Evolutionary conservation across 345 rosid genomes (phyloP).

Genomic region (Lagerstroemia speciosa): DNA sequence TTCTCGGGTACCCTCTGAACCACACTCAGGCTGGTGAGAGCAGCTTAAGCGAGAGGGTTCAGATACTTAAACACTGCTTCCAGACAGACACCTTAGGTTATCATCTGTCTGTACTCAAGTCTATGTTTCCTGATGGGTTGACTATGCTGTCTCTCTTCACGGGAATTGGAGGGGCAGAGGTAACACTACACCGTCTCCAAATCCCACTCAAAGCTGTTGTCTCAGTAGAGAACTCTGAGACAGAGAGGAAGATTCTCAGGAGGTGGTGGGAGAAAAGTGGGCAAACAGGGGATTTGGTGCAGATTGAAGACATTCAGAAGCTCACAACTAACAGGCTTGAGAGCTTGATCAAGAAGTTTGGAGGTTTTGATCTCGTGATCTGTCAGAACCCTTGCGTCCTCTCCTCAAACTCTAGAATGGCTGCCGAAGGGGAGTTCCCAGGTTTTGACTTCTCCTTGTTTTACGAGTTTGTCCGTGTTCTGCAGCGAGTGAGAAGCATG

Average conservation of each 20-base stretch:
- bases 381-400: constrained; percentile 57
- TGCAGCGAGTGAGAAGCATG: constrained; percentile 49
- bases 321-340: constrained; percentile 52
- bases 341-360: constrained; percentile 37
- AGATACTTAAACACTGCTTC: constrained; percentile 46
- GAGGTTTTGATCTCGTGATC: constrained; percentile 57
- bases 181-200: constrained; percentile 59
- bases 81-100: constrained; percentile 81
- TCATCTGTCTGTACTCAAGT: constrained; percentile 75
- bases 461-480: constrained; percentile 63
- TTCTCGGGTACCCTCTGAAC: constrained; percentile 69
- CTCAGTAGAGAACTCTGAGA: constrained; percentile 52
- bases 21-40: constrained; percentile 42
- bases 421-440: constrained; percentile 13
- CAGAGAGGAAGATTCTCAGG: constrained; percentile 45
- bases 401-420: constrained; percentile 14
- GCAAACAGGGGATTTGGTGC: constrained; percentile 75
- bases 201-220: constrained; percentile 60
- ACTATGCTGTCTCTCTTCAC: constrained; percentile 65
- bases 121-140: constrained; percentile 55
- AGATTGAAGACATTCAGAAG: constrained; percentile 50
- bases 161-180: constrained; percentile 76
- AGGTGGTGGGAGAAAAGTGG: constrained; percentile 68
- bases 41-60: constrained; percentile 41
- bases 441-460: constrained; percentile 55